phyloP scores from a whole-genome alignment of 2,329 filamentous ascomycete species.

The Fusarium sp. region DNA sequence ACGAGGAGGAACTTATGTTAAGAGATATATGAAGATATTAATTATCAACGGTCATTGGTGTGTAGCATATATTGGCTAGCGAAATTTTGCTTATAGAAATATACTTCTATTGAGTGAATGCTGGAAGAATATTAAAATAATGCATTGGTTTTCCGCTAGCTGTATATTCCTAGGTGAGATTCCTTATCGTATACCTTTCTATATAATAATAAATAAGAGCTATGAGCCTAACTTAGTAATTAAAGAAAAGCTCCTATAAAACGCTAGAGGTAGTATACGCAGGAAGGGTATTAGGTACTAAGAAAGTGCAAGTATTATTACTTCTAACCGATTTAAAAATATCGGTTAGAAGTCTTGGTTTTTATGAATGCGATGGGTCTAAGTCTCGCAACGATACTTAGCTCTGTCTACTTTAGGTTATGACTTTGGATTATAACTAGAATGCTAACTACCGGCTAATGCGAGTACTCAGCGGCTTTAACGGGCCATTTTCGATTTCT shows the following conservation, averaged over 20 bases:
- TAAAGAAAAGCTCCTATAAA: neutral
- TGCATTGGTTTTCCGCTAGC: neutral
- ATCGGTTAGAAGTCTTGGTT: neutral
- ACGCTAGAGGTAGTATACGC: neutral
- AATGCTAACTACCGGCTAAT: neutral
- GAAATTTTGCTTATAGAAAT: neutral
- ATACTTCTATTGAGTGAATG: neutral
- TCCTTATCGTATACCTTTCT: neutral
- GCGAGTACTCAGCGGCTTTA: neutral
- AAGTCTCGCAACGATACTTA: neutral
- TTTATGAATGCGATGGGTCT: neutral
- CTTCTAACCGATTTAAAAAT: neutral
- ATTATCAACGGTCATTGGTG: neutral
- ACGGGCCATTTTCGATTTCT: neutral
- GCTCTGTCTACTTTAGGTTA: neutral
- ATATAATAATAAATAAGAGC: neutral
- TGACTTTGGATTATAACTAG: neutral
- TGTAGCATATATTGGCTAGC: neutral
- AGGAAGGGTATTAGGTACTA: neutral
- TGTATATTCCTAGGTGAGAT: neutral
- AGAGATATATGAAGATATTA: neutral
- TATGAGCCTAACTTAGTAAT: neutral
- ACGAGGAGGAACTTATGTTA: neutral
- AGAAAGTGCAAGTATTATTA: neutral
- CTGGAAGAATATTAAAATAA: neutral